Percentiles rank a stretch among this genome's conserved stretches.
Evolutionary conservation across 176 grass and related monocot species (phyloP).

Genomic region (Carex pumila): DNA sequence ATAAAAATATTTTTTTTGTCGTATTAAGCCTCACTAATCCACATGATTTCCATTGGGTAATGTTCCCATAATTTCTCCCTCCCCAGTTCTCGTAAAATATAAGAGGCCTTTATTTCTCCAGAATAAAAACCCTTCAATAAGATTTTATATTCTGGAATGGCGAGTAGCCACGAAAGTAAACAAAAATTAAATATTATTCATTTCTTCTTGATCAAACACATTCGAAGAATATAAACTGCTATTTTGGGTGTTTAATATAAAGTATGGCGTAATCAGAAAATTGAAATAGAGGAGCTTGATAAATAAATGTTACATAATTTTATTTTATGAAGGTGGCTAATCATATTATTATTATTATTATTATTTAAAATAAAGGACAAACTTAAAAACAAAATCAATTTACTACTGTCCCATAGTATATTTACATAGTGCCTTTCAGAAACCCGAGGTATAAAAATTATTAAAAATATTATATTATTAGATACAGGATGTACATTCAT

Average conservation of each 20-base stretch:
- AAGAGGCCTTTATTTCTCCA: neutral
- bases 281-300: no score
- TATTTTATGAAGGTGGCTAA: no score
- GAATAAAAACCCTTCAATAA: neutral
- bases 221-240: neutral
- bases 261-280: no score
- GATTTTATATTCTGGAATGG: neutral
- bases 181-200: no score
- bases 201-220: neutral
- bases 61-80: neutral
- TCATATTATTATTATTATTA: no score
- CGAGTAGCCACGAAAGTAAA: neutral
- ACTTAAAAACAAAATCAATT: no score
- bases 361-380: no score
- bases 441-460: neutral
- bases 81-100: neutral
- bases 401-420: no score
- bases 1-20: neutral
- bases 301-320: no score
- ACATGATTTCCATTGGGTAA: neutral
- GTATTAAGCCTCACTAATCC: neutral
- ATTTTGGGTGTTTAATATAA: neutral
- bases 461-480: neutral
- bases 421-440: neutral
- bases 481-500: neutral